Evolutionary conservation across 129 eudicot species (phyloP).

Genomic region (Artemisia argyi): DNA sequence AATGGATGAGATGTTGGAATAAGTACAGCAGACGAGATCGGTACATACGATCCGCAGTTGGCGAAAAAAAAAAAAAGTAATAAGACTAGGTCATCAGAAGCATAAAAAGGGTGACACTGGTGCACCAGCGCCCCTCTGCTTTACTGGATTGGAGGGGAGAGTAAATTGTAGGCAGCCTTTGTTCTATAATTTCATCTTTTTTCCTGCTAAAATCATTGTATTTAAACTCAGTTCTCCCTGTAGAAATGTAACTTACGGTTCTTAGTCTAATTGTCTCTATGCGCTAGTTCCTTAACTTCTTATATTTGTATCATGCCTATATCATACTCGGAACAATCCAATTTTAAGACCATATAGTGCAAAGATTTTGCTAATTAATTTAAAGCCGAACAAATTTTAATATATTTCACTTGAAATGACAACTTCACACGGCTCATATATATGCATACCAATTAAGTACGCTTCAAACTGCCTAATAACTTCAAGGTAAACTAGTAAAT

Average conservation of each 20-base stretch:
- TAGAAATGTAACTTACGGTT: constrained; percentile 27
- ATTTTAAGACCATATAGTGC: background rate
- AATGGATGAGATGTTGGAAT: constrained; percentile 32
- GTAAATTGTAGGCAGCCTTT: constrained; percentile 27
- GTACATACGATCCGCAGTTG: constrained; percentile 35
- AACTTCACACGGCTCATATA: constrained; percentile 16
- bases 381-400: background rate
- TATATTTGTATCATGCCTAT: constrained; percentile 14
- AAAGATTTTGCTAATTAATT: background rate
- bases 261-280: constrained; percentile 18
- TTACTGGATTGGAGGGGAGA: constrained; percentile 3
- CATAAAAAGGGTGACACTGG: constrained; percentile 25
- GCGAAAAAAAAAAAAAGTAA: constrained; percentile 28
- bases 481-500: constrained; percentile 3
- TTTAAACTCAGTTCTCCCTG: constrained; percentile 24
- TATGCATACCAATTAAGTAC: background rate
- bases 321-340: constrained; percentile 1
- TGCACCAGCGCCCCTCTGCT: constrained; percentile 24
- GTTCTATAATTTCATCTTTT: constrained; percentile 18
- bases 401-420: constrained; percentile 7
- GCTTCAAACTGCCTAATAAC: constrained; percentile 7
- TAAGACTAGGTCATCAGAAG: constrained; percentile 28
- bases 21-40: constrained; percentile 42
- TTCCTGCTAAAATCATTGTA: constrained; percentile 31
- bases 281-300: constrained; percentile 19